phyloP scores from a whole-genome alignment of 345 rosid species.

The Pistacia vera region DNA sequence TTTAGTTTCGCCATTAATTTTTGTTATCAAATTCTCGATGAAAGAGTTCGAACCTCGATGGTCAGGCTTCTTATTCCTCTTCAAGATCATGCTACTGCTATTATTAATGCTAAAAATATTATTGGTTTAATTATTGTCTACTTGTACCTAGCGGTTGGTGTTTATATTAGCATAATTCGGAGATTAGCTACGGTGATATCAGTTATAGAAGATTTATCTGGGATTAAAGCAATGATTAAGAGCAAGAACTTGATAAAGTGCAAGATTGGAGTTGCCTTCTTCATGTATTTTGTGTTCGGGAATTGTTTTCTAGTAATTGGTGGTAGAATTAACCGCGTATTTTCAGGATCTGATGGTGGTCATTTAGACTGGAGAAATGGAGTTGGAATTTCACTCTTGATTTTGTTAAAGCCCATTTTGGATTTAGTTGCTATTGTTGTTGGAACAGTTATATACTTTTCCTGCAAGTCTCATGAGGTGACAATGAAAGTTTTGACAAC shows the following conservation, averaged over 20 bases:
- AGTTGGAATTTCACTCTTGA: constrained; percentile 31
- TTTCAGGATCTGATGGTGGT: too few species aligned
- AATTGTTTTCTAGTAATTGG: constrained; percentile 15
- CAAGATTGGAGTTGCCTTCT: constrained; percentile 27
- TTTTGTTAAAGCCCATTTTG: constrained; percentile 26
- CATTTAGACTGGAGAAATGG: neutral
- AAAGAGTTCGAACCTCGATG: constrained; percentile 4
- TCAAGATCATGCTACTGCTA: too few species aligned
- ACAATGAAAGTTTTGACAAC: constrained; percentile 32
- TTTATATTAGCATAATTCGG: constrained; percentile 47
- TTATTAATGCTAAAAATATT: too few species aligned
- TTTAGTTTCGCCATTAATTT: constrained; percentile 31
- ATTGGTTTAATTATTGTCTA: neutral
- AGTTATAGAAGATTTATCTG: constrained; percentile 49
- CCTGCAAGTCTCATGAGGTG: constrained; percentile 50
- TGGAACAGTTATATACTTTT: constrained; percentile 51
- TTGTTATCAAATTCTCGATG: constrained; percentile 21
- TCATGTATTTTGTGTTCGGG: constrained; percentile 26
- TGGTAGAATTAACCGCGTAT: neutral
- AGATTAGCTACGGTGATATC: constrained; percentile 55
- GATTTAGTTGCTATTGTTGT: constrained; percentile 38
- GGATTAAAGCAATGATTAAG: constrained; percentile 46
- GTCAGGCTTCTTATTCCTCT: neutral
- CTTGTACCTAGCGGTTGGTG: constrained; percentile 27
- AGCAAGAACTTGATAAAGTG: constrained; percentile 42